Evolutionary conservation across 306 rosid genomes (phyloP), one percentile per base, ranked within the genome.

Genomic region (Casuarina equisetifolia): DNA sequence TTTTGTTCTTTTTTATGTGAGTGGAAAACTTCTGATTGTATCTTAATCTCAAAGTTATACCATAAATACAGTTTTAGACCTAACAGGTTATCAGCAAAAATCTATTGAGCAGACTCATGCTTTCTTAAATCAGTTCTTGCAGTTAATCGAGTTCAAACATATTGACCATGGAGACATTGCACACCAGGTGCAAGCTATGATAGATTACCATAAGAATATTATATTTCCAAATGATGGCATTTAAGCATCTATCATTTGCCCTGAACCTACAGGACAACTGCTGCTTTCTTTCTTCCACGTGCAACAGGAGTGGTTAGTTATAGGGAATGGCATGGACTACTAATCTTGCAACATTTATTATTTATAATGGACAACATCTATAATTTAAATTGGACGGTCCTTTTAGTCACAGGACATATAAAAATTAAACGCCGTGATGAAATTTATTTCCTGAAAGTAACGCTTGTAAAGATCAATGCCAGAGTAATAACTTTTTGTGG

Each of bases 81-180:
- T 40, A 42, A 59, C 52, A 58, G 20, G 62, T 77, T 77, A 25
- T 48, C 76, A 70, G 39, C 4, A 71, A 61, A 12, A 64, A 9
- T 0, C 50, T 13, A 44, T 25, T 25, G 32, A 38, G 69, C 44
- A 35, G 4, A 12, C 44, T 62, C 2, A 4, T 62, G n/a, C 19
- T 38, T 42, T 25, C 32, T 25, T 25, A 25, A 25, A 25, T 25
- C 32, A 25, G n/a, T 35, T 67, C 69, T 11, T 42, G 71, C 9
- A 7, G 9, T 17, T 35, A 67, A 67, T 50, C 32, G 4, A 40
- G 50, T 67, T 67, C 16, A 67, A 42, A 67, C 71, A 67, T 67
- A 42, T 67, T 12, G 6, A 15, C 35, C 50, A 67, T 17, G 35
- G 71, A n/a, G 42, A 43, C 42, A 61, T 40, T 4, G 71, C 36